Conservation (phyloP, 148 eudicot genomes). For the Rhododendron williamsianum region DNA sequence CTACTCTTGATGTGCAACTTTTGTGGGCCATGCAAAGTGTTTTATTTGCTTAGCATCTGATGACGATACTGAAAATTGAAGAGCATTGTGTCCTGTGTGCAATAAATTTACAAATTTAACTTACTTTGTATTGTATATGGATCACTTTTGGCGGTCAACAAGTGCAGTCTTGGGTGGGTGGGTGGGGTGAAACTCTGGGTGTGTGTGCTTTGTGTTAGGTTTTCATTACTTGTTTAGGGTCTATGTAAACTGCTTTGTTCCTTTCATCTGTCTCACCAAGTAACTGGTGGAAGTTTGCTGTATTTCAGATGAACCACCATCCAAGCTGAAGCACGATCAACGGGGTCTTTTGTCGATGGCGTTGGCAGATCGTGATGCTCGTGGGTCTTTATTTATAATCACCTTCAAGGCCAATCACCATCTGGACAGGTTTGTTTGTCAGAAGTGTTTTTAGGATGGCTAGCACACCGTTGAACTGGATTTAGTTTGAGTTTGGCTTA, state of each 20-base stretch:
- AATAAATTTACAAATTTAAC: background rate
- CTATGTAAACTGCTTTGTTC: background rate
- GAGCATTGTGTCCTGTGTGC: background rate
- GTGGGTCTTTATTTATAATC: slow-evolving; percentile 73
- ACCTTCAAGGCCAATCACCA: slow-evolving; percentile 62
- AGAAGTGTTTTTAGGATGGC: background rate
- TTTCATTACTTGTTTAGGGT: background rate
- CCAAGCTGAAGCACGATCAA: slow-evolving; percentile 75
- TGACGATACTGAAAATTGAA: background rate
- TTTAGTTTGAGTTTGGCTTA: background rate
- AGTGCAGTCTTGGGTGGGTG: background rate
- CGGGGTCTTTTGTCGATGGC: slow-evolving; percentile 84
- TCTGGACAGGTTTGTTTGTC: slow-evolving; percentile 67
- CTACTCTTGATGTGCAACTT: background rate
- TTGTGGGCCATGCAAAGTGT: background rate
- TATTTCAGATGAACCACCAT: slow-evolving; percentile 62
- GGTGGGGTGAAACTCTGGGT: too few relatives aligned
- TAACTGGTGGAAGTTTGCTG: background rate
- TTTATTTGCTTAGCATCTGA: background rate
- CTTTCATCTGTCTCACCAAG: background rate
- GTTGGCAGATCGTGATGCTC: slow-evolving; percentile 67
- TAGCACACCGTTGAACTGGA: background rate
- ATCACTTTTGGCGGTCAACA: background rate
- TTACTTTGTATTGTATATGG: background rate
- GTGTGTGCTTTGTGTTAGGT: background rate